phyloP scores from a whole-genome alignment of 2,329 filamentous ascomycete genomes.

The Fusarium mundagurra region DNA sequence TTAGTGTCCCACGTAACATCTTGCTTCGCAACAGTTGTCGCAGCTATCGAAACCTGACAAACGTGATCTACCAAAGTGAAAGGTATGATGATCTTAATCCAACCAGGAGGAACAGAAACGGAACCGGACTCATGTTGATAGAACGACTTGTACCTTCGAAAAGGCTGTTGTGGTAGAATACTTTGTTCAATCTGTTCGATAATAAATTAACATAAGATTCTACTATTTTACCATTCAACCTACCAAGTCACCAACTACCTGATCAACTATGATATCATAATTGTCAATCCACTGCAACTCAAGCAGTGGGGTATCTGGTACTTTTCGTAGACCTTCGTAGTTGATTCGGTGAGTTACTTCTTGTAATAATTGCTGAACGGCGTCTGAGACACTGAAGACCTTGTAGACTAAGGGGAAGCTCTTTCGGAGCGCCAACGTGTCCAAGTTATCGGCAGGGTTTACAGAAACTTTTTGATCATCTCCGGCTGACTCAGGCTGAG shows the following conservation, averaged over 20 bases:
- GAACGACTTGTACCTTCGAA: not conserved
- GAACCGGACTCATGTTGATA: not conserved
- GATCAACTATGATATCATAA: not conserved
- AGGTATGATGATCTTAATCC: not conserved
- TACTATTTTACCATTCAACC: not conserved
- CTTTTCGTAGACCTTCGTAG: not conserved
- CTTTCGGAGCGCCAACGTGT: rapidly evolving
- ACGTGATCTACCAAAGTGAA: rapidly evolving
- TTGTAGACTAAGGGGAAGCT: not conserved
- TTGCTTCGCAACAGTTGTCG: not conserved
- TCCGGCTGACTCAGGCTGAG: rapidly evolving
- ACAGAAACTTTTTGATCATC: rapidly evolving
- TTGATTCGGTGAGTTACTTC: rapidly evolving
- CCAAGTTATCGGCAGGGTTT: rapidly evolving
- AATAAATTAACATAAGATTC: not conserved
- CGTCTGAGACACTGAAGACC: not conserved
- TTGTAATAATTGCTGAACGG: not conserved
- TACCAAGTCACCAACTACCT: not conserved
- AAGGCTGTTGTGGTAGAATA: not conserved
- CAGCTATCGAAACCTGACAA: not conserved
- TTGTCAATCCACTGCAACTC: not conserved
- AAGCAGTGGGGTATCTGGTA: not conserved
- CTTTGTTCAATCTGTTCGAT: not conserved
- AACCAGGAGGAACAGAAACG: not conserved
- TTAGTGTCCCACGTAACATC: rapidly evolving